These are phyloP conservation scores for Acer negundo DNA, from an alignment of 345 rosid genomes.

Conservation along the genomic window DNA sequence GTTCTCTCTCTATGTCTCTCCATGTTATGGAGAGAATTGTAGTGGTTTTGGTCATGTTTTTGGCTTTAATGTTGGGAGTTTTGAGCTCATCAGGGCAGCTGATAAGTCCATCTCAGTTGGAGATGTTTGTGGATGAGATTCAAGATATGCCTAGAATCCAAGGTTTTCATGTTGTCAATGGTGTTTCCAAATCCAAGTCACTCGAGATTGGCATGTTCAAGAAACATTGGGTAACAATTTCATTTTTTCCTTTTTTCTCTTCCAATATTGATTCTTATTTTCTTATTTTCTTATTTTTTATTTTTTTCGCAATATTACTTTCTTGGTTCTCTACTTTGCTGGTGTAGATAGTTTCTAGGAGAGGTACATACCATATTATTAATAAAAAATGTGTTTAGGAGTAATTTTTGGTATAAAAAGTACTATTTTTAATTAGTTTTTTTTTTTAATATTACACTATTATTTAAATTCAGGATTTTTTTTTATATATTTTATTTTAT, in stretches of 20 bases:
- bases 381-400: too few species aligned
- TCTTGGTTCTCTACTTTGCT: not conserved
- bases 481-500: too few species aligned
- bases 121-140: constrained; percentile 81
- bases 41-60: constrained; percentile 4
- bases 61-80: constrained; percentile 1
- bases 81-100: constrained; percentile 26
- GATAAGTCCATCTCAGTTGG: constrained; percentile 36
- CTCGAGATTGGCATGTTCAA: constrained; percentile 79
- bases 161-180: constrained; percentile 43
- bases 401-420: too few species aligned
- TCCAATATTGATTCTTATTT: not conserved
- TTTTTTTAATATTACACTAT: too few species aligned
- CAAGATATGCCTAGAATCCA: constrained; percentile 64
- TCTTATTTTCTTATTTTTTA: too few species aligned
- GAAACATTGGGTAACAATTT: constrained; percentile 62
- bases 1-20: not conserved
- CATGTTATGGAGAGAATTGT: not conserved
- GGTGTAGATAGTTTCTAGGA: not conserved
- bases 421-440: too few species aligned
- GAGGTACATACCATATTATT: too few species aligned
- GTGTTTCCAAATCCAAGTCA: constrained; percentile 43
- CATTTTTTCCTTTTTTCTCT: not conserved
- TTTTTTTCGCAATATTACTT: not conserved
- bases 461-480: too few species aligned